Percentiles rank a stretch among this genome's conserved stretches.
phyloP scores from a whole-genome alignment of 805 yeast genomes.

The Brettanomyces sp. region DNA sequence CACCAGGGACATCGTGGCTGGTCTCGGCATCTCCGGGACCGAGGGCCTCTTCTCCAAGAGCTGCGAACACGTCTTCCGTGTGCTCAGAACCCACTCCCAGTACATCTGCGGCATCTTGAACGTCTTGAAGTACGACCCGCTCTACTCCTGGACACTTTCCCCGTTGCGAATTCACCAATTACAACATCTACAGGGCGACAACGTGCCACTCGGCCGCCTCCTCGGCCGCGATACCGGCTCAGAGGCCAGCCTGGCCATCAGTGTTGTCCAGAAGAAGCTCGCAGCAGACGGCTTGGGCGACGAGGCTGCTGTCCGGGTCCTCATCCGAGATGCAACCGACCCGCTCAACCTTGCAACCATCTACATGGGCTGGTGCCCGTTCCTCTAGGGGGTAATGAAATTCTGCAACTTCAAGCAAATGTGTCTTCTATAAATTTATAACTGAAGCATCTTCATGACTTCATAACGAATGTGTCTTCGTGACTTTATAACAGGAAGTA shows the following conservation, averaged over 20 bases:
- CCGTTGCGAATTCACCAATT: constrained; percentile 53
- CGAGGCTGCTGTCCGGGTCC: constrained; percentile 77
- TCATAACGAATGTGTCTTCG: no score
- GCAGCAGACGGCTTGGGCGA: constrained; percentile 57
- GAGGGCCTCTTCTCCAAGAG: constrained; percentile 67
- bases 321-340: constrained; percentile 69
- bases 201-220: constrained; percentile 10
- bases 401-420: neutral
- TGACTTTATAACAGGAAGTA: neutral
- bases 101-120: constrained; percentile 75
- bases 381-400: constrained; percentile 38
- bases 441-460: no score
- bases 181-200: constrained; percentile 28
- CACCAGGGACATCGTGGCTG: constrained; percentile 86
- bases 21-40: constrained; percentile 80
- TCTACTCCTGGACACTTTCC: constrained; percentile 84
- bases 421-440: no score
- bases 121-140: constrained; percentile 84
- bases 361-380: constrained; percentile 82
- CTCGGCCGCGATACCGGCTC: constrained; percentile 29
- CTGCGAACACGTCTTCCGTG: constrained; percentile 65
- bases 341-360: constrained; percentile 60
- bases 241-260: constrained; percentile 76
- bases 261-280: constrained; percentile 63
- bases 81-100: constrained; percentile 54